Evolutionary conservation across 176 grass and related monocot genomes (phyloP), one percentile per base, ranked within the genome.

Genomic region (Eragrostis curvula): DNA sequence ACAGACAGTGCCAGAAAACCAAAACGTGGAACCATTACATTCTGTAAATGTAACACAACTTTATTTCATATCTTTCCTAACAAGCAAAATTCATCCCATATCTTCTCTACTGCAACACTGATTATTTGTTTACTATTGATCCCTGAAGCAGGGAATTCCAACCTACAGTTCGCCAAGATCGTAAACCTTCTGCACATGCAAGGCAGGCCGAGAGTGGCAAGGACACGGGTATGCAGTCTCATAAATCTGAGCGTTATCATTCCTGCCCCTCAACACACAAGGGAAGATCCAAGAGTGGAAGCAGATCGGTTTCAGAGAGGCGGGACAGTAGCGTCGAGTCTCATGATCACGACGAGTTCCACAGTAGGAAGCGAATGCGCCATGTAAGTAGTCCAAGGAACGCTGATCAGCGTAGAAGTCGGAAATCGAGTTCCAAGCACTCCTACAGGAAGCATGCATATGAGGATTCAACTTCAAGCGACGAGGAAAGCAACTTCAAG

Each of bases 401-500:
- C 5, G 17, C 7, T 11, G 16, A 24, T 77, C 53, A 44, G 28
- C 36, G 16, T 3, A 12, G 10, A n/a, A 52, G 70, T 20, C 15
- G 9, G 15, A 73, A 52, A 24, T 20, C 24, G 8, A 55, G 49
- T 3, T 41, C 51, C 50, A 1, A 43, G 32, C 32, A 36, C 32
- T 36, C 32, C 32, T 58, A 30, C 51, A 81, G 48, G 62, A 81
- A 36, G 79, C 30, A 48, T 12, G 5, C 5, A 6, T 21, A 56
- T 17, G 77, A 79, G 17, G 76, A 66, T 20, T 69, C 30, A 2
- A 41, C 46, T 13, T 42, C 8, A n/a, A 56, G 32, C 30, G 53
- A 41, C 13, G 60, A 64, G 60, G 60, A 64, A 32, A 62, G 24
- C 42, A 45, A 66, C 30, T 67, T 67, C 61, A 79, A 79, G 32